These are phyloP conservation scores for Pichia manshurica DNA, from an alignment of 805 yeast species.

Conservation along the genomic window DNA sequence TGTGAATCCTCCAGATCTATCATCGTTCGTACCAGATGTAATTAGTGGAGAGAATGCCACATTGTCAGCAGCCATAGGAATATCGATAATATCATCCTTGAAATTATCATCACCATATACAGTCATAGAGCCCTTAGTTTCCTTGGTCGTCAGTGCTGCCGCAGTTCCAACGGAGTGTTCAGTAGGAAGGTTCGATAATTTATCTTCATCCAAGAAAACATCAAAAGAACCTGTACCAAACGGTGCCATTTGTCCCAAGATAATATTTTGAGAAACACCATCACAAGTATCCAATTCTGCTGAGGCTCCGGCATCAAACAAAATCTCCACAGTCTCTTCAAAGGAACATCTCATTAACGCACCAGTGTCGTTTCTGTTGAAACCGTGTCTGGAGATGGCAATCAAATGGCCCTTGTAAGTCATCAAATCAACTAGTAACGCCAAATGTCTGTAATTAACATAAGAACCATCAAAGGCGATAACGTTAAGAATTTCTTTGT, in stretches of 20 bases:
- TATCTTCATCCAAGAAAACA: slow-evolving; percentile 86
- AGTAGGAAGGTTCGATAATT: slow-evolving; percentile 62
- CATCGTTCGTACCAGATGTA: slow-evolving; percentile 77
- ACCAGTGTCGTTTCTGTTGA: slow-evolving; percentile 97
- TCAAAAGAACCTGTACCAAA: slow-evolving; percentile 98
- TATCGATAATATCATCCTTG: slow-evolving; percentile 51
- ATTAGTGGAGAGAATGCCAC: slow-evolving; percentile 91
- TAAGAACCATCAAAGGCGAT: slow-evolving; percentile 99
- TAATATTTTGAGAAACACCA: slow-evolving; percentile 97
- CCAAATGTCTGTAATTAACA: slow-evolving; percentile 98
- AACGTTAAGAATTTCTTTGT: slow-evolving; percentile 91
- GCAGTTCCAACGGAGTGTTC: slow-evolving; percentile 36
- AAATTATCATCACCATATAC: slow-evolving; percentile 75
- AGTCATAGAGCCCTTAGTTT: slow-evolving; percentile 78
- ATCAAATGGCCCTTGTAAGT: slow-evolving; percentile 96
- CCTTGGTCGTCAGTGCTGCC: slow-evolving; percentile 36
- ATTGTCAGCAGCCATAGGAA: slow-evolving; percentile 42
- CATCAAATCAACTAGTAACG: slow-evolving; percentile 95
- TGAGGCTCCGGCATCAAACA: slow-evolving; percentile 96
- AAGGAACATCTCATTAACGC: slow-evolving; percentile 99
- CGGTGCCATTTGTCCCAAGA: slow-evolving; percentile 97
- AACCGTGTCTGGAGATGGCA: slow-evolving; percentile 99
- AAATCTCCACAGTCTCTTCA: slow-evolving; percentile 97
- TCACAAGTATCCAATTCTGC: slow-evolving; percentile 98
- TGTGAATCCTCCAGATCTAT: slow-evolving; percentile 75